phyloP scores from a whole-genome alignment of 2,329 filamentous ascomycete species.

The Macrophomina tecta region DNA sequence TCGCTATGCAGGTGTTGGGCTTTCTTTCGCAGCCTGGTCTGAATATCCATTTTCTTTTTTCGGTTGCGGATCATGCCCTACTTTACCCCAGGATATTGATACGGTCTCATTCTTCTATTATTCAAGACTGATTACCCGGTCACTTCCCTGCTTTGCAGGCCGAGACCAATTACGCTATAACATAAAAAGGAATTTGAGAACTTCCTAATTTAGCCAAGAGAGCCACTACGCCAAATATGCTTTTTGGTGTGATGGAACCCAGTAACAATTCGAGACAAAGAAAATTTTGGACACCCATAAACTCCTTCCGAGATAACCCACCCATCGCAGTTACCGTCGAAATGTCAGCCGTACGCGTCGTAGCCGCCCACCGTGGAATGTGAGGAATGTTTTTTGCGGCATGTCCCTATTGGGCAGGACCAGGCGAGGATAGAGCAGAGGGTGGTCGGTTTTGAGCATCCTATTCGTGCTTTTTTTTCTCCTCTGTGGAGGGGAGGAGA shows the following conservation, averaged over 20 bases:
- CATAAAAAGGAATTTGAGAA: neutral
- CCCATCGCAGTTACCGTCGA: too few species aligned
- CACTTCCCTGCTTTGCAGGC: neutral
- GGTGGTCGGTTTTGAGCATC: too few species aligned
- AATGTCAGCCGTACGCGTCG: too few species aligned
- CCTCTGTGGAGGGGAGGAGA: too few species aligned
- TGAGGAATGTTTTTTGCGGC: too few species aligned
- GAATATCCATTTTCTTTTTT: neutral
- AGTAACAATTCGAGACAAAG: neutral
- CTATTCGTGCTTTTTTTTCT: too few species aligned
- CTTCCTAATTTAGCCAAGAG: neutral
- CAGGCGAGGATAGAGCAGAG: too few species aligned
- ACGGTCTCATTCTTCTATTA: conserved; percentile 1
- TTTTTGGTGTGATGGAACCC: neutral
- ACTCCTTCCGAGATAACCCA: too few species aligned
- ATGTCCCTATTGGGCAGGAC: too few species aligned
- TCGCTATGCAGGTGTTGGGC: neutral
- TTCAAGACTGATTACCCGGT: conserved; percentile 16
- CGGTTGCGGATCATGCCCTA: neutral
- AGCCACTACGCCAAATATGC: too few species aligned
- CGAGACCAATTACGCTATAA: neutral
- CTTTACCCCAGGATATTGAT: neutral
- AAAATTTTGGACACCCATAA: neutral
- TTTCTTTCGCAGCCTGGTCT: neutral
- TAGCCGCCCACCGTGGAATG: too few species aligned